phyloP scores from a whole-genome alignment of 1,139 yeast species.

The Candida sanyaensis region DNA sequence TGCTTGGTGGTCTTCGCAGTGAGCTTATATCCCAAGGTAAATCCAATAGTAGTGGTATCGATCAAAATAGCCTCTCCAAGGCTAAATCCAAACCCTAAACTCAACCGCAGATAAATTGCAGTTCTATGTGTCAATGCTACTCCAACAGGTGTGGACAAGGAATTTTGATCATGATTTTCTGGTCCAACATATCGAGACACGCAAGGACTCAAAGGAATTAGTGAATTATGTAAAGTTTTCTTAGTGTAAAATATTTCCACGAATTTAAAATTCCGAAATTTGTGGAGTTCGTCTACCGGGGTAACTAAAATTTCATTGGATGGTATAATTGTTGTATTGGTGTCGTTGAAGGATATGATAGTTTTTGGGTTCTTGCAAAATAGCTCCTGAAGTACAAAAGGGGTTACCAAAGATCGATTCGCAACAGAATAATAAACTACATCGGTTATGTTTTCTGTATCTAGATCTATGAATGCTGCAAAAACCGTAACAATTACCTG shows the following conservation, averaged over 20 bases:
- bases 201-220: slow-evolving; percentile 13
- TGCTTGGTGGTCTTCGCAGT: slow-evolving; percentile 5
- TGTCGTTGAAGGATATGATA: slow-evolving; percentile 8
- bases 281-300: background rate
- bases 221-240: background rate
- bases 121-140: slow-evolving; percentile 7
- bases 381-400: background rate
- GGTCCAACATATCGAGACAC: slow-evolving; percentile 1
- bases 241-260: slow-evolving; percentile 8
- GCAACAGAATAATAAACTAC: background rate
- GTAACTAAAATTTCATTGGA: slow-evolving; percentile 7
- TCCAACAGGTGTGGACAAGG: slow-evolving; percentile 4
- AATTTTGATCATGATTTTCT: background rate
- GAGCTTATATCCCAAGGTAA: slow-evolving; percentile 6
- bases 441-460: background rate
- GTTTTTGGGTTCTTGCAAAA: slow-evolving; percentile 8
- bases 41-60: slow-evolving; percentile 5
- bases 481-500: background rate
- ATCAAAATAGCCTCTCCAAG: slow-evolving; percentile 4
- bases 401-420: background rate
- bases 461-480: background rate
- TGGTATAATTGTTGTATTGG: slow-evolving; percentile 13
- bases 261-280: background rate
- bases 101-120: slow-evolving; percentile 4
- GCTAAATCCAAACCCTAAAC: slow-evolving; percentile 1